Conservation (phyloP, 805 yeast species). For the Candida krabiensis region DNA sequence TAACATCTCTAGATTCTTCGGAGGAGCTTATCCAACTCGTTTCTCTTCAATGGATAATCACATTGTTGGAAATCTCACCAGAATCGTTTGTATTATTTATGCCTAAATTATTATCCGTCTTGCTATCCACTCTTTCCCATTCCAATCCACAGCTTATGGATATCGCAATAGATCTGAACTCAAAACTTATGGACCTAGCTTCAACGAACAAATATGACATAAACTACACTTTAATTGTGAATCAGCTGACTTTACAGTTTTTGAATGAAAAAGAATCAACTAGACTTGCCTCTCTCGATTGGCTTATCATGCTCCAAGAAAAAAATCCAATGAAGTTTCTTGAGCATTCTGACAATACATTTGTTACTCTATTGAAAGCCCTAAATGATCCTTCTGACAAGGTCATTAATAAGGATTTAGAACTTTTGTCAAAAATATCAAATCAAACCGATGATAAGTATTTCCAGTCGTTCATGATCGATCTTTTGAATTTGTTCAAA, state of each 20-base stretch:
- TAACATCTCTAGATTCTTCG: conserved; percentile 74
- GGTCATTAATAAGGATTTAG: conserved; percentile 72
- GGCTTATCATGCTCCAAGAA: conserved; percentile 81
- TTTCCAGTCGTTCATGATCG: conserved; percentile 72
- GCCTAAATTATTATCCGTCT: conserved; percentile 70
- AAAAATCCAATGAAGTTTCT: conserved; percentile 61
- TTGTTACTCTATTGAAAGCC: conserved; percentile 76
- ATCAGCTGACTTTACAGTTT: conserved; percentile 70
- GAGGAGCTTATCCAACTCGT: conserved; percentile 77
- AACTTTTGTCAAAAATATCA: conserved; percentile 71
- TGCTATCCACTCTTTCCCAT: conserved; percentile 63
- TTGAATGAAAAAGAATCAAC: conserved; percentile 77
- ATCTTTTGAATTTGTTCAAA: conserved; percentile 67
- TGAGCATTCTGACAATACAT: conserved; percentile 59
- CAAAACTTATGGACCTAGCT: conserved; percentile 53
- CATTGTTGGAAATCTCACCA: conserved; percentile 72
- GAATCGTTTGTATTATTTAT: conserved; percentile 69
- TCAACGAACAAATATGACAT: conserved; percentile 29
- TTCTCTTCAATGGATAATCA: conserved; percentile 79
- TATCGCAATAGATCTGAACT: conserved; percentile 57
- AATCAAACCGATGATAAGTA: conserved; percentile 70
- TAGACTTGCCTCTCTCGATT: conserved; percentile 79
- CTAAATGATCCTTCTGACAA: conserved; percentile 67
- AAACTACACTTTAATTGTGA: conserved; percentile 62
- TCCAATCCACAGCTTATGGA: conserved; percentile 49